A percentile compares a stretch with the other conserved stretches of the same genome.
Conservation (phyloP, 495 filamentous ascomycete genomes). For the Annulohypoxylon maeteangense region DNA sequence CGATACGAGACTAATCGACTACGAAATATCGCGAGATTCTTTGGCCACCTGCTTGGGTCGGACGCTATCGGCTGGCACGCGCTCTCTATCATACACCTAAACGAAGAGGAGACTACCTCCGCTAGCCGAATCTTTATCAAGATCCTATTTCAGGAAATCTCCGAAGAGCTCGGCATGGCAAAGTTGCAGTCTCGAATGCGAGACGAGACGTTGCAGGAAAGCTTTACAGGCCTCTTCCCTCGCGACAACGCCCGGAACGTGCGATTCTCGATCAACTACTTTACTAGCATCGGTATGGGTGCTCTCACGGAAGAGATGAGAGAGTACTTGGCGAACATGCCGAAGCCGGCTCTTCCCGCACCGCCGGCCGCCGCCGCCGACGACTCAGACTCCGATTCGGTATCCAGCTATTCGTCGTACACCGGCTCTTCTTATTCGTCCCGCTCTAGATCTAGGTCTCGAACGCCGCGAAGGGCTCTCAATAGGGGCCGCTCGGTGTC, state of each 20-base stretch:
- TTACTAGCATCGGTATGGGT: conserved; percentile 97
- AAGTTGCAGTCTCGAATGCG: conserved; percentile 78
- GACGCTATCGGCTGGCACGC: conserved; percentile 95
- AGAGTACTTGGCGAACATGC: conserved; percentile 84
- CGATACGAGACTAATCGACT: conserved; percentile 94
- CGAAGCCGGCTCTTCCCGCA: conserved; percentile 77
- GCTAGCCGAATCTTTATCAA: conserved; percentile 97
- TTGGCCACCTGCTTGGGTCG: conserved; percentile 86
- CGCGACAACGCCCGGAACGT: conserved; percentile 87
- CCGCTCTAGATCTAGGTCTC: conserved; percentile 58
- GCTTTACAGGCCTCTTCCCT: conserved; percentile 89
- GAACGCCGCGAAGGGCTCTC: conserved; percentile 46
- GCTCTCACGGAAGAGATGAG: conserved; percentile 95
- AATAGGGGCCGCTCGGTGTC: conserved; percentile 51
- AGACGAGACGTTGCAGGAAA: conserved; percentile 80
- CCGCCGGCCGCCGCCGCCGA: conserved; percentile 65
- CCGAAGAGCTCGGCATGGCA: conserved; percentile 84
- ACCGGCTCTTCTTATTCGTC: conserved; percentile 65
- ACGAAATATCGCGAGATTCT: conserved; percentile 94
- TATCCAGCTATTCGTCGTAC: conserved; percentile 74
- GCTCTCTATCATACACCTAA: conserved; percentile 83
- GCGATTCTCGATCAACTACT: conserved; percentile 98
- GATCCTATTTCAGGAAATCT: conserved; percentile 93
- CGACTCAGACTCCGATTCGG: conserved; percentile 70
- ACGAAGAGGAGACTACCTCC: conserved; percentile 96